Conservation (phyloP, 371 early-diverging fungal species). For the Mortierella sp. region DNA sequence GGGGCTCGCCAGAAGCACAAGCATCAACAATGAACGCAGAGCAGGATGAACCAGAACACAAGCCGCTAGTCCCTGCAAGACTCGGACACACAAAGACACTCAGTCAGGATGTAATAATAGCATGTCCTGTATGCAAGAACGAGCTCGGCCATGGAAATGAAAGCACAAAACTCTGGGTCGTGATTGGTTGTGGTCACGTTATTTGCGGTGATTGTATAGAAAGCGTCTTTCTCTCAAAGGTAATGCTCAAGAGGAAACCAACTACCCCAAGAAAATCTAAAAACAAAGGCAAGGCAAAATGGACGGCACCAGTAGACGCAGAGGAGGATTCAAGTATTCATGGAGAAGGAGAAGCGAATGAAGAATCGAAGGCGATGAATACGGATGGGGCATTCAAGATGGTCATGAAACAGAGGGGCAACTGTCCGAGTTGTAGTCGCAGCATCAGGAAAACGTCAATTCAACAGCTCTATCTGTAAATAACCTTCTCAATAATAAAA, state of each 20-base stretch:
- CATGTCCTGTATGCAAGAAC: constrained; percentile 34
- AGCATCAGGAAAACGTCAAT: constrained; percentile 24
- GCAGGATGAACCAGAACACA: neutral
- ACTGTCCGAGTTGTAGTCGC: constrained; percentile 37
- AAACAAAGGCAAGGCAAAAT: constrained; percentile 27
- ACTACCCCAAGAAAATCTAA: neutral
- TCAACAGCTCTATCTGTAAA: constrained; percentile 45
- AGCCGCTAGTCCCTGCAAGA: constrained; percentile 5
- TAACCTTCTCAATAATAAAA: neutral
- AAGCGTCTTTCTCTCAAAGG: constrained; percentile 24
- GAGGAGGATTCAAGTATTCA: neutral
- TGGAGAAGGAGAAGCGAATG: neutral
- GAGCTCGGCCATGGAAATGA: constrained; percentile 29
- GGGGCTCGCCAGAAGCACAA: neutral
- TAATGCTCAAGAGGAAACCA: constrained; percentile 10
- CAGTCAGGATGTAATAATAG: constrained; percentile 1
- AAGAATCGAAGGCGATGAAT: neutral
- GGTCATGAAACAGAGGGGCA: constrained; percentile 17
- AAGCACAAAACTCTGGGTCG: constrained; percentile 32
- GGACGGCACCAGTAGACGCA: neutral
- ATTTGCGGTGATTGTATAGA: constrained; percentile 40
- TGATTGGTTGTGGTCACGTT: constrained; percentile 48
- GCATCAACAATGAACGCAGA: neutral
- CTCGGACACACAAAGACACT: constrained; percentile 37
- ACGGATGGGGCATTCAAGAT: constrained; percentile 17